Conservation (phyloP, 768 basidiomycete genomes). For the Gautieria morchelliformis region DNA sequence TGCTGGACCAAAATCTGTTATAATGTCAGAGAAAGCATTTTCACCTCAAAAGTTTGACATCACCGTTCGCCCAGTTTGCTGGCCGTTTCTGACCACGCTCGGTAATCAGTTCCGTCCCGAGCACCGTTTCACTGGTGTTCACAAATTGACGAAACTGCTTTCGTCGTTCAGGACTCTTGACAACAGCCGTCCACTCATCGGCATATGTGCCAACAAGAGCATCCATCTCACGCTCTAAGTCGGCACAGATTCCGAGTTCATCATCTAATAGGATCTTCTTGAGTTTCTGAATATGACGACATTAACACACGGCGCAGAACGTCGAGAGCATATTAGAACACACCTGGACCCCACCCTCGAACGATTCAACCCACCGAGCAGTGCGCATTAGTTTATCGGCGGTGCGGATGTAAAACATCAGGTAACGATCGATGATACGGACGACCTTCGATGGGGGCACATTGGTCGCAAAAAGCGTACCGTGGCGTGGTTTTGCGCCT, state of each 20-base stretch:
- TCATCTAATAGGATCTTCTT: slow-evolving; percentile 58
- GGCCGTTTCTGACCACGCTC: slow-evolving; percentile 58
- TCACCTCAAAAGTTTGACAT: slow-evolving; percentile 17
- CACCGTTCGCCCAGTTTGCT: slow-evolving; percentile 58
- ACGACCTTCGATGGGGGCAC: slow-evolving; percentile 58
- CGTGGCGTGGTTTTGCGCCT: slow-evolving; percentile 45
- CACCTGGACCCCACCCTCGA: slow-evolving; percentile 60
- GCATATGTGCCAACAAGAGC: slow-evolving; percentile 54
- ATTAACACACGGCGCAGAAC: neutral
- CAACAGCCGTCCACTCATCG: slow-evolving; percentile 62
- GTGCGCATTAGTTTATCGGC: slow-evolving; percentile 66
- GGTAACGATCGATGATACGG: slow-evolving; percentile 53
- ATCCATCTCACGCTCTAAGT: slow-evolving; percentile 59
- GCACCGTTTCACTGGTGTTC: slow-evolving; percentile 43
- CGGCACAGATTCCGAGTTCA: slow-evolving; percentile 59
- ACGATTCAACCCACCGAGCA: slow-evolving; percentile 61
- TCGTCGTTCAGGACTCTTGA: slow-evolving; percentile 38
- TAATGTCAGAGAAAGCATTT: neutral
- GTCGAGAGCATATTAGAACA: neutral
- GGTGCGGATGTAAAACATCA: slow-evolving; percentile 62
- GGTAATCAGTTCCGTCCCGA: slow-evolving; percentile 39
- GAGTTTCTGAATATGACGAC: slow-evolving; percentile 36
- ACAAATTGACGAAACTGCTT: slow-evolving; percentile 54
- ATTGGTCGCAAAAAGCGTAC: slow-evolving; percentile 54
- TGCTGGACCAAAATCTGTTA: slow-evolving; percentile 18